Base-by-base conservation (phyloP, 2,329 filamentous ascomycete genomes). In the Fusarium continuum region DNA sequence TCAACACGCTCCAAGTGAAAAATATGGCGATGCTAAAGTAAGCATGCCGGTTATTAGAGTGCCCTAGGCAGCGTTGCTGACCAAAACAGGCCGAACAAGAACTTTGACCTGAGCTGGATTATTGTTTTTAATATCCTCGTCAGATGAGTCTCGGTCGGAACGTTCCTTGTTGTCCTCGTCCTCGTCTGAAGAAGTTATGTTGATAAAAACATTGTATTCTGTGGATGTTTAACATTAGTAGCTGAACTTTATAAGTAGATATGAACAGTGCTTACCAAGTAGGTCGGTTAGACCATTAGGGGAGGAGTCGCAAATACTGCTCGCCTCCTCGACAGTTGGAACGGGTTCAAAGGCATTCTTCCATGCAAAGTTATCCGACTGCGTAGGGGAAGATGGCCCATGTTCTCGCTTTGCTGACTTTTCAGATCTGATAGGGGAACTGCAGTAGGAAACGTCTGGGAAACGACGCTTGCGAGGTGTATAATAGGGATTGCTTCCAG, bases 271-370 rank as follows among this genome's bases (percentile, higher is more conserved):
- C 72, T 55, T 67, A 77, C 75, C 74, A 39, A 78, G 68, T 35
- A 76, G 47, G 26, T 70, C 71, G 5, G 68, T 56, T 20, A 44
- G 44, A 13, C 41, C 53, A 8, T 68, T 55, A 10, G 73, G 69
- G 4, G 73, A 71, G 8, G 54, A 38, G 7, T 55, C 45, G 6
- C 65, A 43, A 4, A 70, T 52, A 13, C 74, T 74, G 17, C 60
- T 61, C 14, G 73, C 71, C 54, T 78, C 76, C 38, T 78, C 76
- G 25, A 77, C 68, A 26, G 74, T 74, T 2, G 75, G 72, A 11
- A 74, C 55, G 13, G 54, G 51, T 10, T 73, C 61, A 31, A 66
- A 66, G 7, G 46, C 64, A 28, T 66, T 66, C 35, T 64, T 66
- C 64, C 64, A 66, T 25, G 53, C 25, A 55, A 48, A 43, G 6